Evolutionary conservation across 495 filamentous ascomycete species (phyloP), one percentile per base, ranked within the genome.

Genomic region (Jackrogersella multiformis): DNA sequence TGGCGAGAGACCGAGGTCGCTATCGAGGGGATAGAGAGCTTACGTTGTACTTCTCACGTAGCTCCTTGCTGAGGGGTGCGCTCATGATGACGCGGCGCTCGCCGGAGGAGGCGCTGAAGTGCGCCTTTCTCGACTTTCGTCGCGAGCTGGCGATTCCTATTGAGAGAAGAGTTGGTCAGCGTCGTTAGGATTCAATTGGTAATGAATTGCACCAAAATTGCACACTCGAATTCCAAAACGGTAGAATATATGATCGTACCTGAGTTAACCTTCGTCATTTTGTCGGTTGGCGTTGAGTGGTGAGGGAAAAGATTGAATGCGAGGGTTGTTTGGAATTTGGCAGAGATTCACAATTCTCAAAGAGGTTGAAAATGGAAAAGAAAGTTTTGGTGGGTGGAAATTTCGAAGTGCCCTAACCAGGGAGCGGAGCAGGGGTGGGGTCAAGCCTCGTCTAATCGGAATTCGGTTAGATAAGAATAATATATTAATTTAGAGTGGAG

Each of bases 71-170:
- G 61, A 99, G 87, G 61, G 92, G 90, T 52, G 95, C 95, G 83
- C 87, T 91, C 92, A 99, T 96, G 83, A 94, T 93, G 69, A 89
- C 84, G 73, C 95, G 90, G 79, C 96, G 94, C 75, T 91, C 87
- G 83, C 89, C 90, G 77, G 92, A 96, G 51, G 93, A 93, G 64
- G 95, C 95, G 66, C 80, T 81, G 89, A 96, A 98, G 86, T 99
- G 94, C 70, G 91, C 92, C 87, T 96, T 96, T 83, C 95, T 92
- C 79, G 91, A 92, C 90, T 99, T 99, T 80, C 94, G 87, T 82
- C 95, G 89, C 76, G 92, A 96, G 81, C 90, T 92, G 81, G 87
- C 81, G 77, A 93, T 76, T 53, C 81, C 90, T 92, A 15, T 55
- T 20, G 8, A 69, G 15, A 12, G 18, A 62, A 62, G 24, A 41